Percentiles rank a stretch among this genome's conserved stretches.
These are phyloP conservation scores for Daldinia decipiens DNA, from an alignment of 495 filamentous ascomycete species.

Conservation along the genomic window DNA sequence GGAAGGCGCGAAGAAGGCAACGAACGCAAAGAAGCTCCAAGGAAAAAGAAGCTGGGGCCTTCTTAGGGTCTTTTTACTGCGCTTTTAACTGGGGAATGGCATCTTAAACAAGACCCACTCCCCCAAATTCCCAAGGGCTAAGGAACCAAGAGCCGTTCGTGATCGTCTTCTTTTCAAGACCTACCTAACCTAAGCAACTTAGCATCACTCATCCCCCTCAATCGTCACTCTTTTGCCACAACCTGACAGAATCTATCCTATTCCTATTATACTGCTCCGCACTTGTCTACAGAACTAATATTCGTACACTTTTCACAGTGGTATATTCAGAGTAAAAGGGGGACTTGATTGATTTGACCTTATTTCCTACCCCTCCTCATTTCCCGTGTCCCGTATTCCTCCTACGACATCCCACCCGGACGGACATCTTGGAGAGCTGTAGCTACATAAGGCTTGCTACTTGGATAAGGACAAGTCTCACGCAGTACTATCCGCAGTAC, in stretches of 20 bases:
- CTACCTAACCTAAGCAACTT: constrained; percentile 14
- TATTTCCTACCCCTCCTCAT: constrained; percentile 31
- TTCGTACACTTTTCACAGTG: constrained; percentile 2
- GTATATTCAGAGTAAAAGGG: constrained; percentile 5
- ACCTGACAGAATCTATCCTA: neutral
- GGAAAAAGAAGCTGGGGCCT: constrained; percentile 36
- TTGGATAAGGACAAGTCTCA: constrained; percentile 5
- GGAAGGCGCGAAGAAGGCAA: constrained; percentile 45
- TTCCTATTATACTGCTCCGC: constrained; percentile 9
- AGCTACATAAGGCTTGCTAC: neutral
- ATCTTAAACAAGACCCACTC: constrained; percentile 38
- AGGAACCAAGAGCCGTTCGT: constrained; percentile 32
- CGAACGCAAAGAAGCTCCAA: constrained; percentile 41
- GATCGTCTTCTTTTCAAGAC: constrained; percentile 28
- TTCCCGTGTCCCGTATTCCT: neutral
- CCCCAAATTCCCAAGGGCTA: constrained; percentile 36
- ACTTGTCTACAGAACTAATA: constrained; percentile 17
- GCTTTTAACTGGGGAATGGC: constrained; percentile 37
- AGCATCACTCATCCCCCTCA: constrained; percentile 17
- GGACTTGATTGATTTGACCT: constrained; percentile 20
- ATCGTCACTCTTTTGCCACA: constrained; percentile 45
- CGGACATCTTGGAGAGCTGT: constrained; percentile 4
- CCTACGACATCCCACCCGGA: constrained; percentile 1
- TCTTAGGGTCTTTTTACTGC: constrained; percentile 12
- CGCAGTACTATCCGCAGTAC: neutral